A percentile compares a stretch with the other conserved stretches of the same genome.
Conservation (phyloP, 2,329 filamentous ascomycete genomes). For the Cytospora piceicola region DNA sequence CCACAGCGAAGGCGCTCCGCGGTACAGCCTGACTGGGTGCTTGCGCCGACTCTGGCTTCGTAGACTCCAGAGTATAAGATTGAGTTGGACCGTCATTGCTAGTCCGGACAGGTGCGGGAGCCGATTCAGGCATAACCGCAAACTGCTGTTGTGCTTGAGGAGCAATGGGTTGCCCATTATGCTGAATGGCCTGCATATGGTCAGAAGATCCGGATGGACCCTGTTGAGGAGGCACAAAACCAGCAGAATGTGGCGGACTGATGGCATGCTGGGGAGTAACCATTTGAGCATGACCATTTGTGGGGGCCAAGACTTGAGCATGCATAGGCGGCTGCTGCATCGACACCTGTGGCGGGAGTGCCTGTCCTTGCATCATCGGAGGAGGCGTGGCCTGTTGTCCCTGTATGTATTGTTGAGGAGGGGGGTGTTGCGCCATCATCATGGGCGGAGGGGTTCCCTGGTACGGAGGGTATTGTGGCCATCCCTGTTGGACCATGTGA, state of each 20-base stretch:
- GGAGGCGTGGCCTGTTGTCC: constrained; percentile 18
- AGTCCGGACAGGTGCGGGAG: constrained; percentile 2
- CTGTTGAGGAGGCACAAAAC: constrained; percentile 8
- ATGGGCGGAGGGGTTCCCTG: constrained; percentile 27
- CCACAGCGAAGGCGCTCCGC: constrained; percentile 8
- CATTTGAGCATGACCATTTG: not conserved
- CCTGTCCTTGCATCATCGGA: constrained; percentile 18
- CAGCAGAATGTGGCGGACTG: constrained; percentile 2
- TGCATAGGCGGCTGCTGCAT: constrained; percentile 12
- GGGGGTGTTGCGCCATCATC: constrained; percentile 19
- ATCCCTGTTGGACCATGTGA: constrained; percentile 25
- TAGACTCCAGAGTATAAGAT: constrained; percentile 18
- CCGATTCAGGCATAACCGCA: constrained; percentile 10
- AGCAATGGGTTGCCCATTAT: not conserved
- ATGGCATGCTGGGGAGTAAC: constrained; percentile 12
- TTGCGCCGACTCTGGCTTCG: constrained; percentile 7
- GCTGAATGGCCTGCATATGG: not conserved
- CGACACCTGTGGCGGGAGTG: constrained; percentile 12
- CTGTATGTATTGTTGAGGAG: constrained; percentile 27
- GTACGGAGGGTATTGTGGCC: constrained; percentile 27
- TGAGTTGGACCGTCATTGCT: constrained; percentile 18
- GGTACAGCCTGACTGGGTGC: constrained; percentile 9
- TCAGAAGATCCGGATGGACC: constrained; percentile 9
- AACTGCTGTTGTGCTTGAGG: constrained; percentile 16
- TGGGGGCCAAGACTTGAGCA: not conserved